These are phyloP conservation scores for Yamadazyma nakazawae DNA, from an alignment of 805 yeast genomes.

Conservation along the genomic window DNA sequence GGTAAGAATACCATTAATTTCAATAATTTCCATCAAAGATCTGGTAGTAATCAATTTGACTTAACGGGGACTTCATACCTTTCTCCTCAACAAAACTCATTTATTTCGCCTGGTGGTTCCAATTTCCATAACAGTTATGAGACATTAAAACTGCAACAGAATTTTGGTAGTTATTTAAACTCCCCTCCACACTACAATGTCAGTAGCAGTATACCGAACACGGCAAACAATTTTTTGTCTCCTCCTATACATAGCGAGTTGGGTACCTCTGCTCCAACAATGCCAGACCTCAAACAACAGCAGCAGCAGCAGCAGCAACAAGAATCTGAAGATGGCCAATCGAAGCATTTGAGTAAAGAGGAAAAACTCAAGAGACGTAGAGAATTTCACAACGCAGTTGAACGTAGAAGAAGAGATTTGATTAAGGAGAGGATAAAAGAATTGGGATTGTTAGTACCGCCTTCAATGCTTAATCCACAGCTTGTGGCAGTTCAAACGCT, in stretches of 20 bases:
- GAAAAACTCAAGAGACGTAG: slow-evolving; percentile 74
- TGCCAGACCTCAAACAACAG: not conserved
- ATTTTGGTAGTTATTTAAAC: slow-evolving; percentile 26
- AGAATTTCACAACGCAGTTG: slow-evolving; percentile 93
- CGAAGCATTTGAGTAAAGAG: slow-evolving; percentile 51
- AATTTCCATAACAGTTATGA: slow-evolving; percentile 31
- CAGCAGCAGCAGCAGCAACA: not conserved
- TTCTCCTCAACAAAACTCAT: slow-evolving; percentile 32
- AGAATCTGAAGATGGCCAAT: slow-evolving; percentile 13
- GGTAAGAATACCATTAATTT: slow-evolving; percentile 16
- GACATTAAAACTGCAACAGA: slow-evolving; percentile 34
- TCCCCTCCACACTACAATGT: slow-evolving; percentile 34
- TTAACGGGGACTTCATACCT: slow-evolving; percentile 28
- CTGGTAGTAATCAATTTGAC: slow-evolving; percentile 14
- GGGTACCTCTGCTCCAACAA: slow-evolving; percentile 31
- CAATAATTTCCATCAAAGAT: slow-evolving; percentile 13
- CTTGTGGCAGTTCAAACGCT: slow-evolving; percentile 42
- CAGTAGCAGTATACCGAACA: slow-evolving; percentile 24
- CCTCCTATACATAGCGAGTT: slow-evolving; percentile 20
- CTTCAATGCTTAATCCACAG: slow-evolving; percentile 54
- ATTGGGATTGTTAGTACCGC: slow-evolving; percentile 78
- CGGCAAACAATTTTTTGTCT: slow-evolving; percentile 20
- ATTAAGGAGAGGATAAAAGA: slow-evolving; percentile 88
- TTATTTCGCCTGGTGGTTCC: slow-evolving; percentile 28
- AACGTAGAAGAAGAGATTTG: slow-evolving; percentile 84